Evolutionary conservation across 2,329 filamentous ascomycete genomes (phyloP).

Genomic region (Hypoxylon rubiginosum): DNA sequence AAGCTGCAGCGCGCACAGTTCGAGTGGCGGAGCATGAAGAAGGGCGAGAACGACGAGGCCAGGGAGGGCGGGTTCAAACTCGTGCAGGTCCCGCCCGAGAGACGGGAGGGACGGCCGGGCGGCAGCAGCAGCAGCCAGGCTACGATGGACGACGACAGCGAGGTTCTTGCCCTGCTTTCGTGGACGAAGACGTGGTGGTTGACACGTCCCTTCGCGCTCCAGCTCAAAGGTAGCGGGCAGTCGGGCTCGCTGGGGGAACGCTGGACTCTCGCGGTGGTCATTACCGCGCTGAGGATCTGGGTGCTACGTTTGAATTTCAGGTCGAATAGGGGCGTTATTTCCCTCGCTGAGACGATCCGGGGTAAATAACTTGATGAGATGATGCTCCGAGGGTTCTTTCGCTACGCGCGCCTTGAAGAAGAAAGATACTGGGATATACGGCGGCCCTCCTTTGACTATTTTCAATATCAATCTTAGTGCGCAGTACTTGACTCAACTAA

Average conservation of each 20-base stretch:
- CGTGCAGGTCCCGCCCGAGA: background rate
- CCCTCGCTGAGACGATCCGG: background rate
- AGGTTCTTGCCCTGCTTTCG: slow-evolving; percentile 27
- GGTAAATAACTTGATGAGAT: background rate
- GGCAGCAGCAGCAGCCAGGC: background rate
- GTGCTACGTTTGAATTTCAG: background rate
- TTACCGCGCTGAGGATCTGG: slow-evolving; percentile 34
- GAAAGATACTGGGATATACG: background rate
- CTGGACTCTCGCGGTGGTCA: slow-evolving; percentile 26
- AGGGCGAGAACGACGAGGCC: slow-evolving; percentile 24
- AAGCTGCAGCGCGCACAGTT: slow-evolving; percentile 35
- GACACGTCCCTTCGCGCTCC: slow-evolving; percentile 29
- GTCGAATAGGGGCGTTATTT: background rate
- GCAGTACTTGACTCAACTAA: background rate
- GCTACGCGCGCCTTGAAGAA: background rate
- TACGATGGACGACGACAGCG: background rate
- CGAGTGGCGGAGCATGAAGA: slow-evolving; percentile 35
- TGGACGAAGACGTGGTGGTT: slow-evolving; percentile 28
- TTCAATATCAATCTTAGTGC: no score
- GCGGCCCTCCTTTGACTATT: no score
- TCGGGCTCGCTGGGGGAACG: slow-evolving; percentile 24
- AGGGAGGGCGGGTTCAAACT: slow-evolving; percentile 33
- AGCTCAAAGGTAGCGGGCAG: slow-evolving; percentile 20
- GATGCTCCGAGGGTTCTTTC: background rate
- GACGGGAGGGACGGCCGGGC: background rate